These are phyloP conservation scores for Trichopus zeylanicus DNA, from an alignment of 116 monocot genomes.

Conservation along the genomic window DNA sequence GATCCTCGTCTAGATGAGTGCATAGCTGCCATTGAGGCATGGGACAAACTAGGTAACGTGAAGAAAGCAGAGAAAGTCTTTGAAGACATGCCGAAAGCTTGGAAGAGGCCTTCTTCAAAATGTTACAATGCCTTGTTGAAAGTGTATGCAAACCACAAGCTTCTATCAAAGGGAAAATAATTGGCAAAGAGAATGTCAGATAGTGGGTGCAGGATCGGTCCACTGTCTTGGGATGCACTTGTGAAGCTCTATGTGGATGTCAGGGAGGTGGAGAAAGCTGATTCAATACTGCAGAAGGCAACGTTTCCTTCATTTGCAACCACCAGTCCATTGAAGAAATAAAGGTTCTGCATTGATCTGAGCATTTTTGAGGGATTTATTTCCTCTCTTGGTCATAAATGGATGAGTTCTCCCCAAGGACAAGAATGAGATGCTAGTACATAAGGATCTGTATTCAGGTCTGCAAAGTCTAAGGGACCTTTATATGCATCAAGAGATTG, in stretches of 20 bases:
- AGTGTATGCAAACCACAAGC: conserved; percentile 64
- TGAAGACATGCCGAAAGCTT: conserved; percentile 35
- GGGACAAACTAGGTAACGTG: conserved; percentile 53
- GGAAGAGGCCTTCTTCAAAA: conserved; percentile 39
- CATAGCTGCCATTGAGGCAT: conserved; percentile 59
- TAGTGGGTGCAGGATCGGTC: conserved; percentile 34
- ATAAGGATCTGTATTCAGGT: conserved; percentile 2
- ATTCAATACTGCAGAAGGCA: conserved; percentile 54
- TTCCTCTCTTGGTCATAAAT: conserved; percentile 30
- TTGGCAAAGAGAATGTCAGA: conserved; percentile 54
- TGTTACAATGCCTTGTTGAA: conserved; percentile 48
- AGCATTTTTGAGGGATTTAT: conserved; percentile 9
- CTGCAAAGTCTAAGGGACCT: background rate
- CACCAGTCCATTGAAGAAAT: conserved; percentile 55
- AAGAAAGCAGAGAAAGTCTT: conserved; percentile 65
- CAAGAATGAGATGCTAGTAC: background rate
- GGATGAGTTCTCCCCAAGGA: conserved; percentile 34
- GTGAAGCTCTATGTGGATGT: conserved; percentile 53
- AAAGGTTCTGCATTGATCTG: conserved; percentile 12
- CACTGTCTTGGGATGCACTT: conserved; percentile 62
- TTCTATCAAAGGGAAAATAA: conserved; percentile 62
- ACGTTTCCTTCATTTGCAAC: conserved; percentile 23
- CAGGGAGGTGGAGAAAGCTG: conserved; percentile 80
- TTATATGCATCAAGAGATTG: conserved; percentile 35
- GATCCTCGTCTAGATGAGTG: conserved; percentile 42